Base-by-base conservation (phyloP, 108 stramenopile species). In the Cyclostephanos tholiformis region DNA sequence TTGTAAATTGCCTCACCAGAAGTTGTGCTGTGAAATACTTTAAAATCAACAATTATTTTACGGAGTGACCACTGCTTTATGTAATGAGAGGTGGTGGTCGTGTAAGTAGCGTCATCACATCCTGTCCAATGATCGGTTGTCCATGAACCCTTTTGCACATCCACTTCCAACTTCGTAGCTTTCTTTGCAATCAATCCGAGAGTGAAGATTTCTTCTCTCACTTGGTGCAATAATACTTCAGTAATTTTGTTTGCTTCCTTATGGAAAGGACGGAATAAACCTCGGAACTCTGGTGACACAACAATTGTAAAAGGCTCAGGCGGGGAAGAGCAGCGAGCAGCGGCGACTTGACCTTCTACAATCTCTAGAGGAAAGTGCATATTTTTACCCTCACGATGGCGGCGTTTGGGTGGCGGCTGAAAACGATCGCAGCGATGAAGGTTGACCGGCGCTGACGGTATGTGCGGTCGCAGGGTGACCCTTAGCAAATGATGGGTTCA, bases 51-150 rank as follows among this genome's bases (percentile, higher is more conserved):
- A 20, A 53, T 25, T 2, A 8, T 53, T 5, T 8, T 53, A 25
- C 52, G 10, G 0, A 55, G 53, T 25, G 20, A 2, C 53, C 53
- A 55, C 14, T 46, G 2, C 53, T 55, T 55, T 2, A 55, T 55
- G 53, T 16, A 55, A 27, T 55, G 53, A 55, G 12, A 55, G 25
- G 53, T 55, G 9, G 25, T 55, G 25, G 53, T 55, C 11, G 53
- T 55, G 23, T 55, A 55, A 8, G 25, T 55, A 2, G 53, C 53
- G 26, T 55, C 25, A 13, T 55, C 25, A 0, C 0, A 13, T 2
- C 53, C 53, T 10, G 53, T 55, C 53, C 53, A 55, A 55, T 55
- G 25, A 12, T 55, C 53, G 22, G 23, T 55, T 1, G 53, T 55
- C 25, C 53, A 55, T 23, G 25, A 55, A 12, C 53, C 53, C 25